Evolutionary conservation across 495 filamentous ascomycete genomes (phyloP).

Genomic region (Aspergillus indologenus): DNA sequence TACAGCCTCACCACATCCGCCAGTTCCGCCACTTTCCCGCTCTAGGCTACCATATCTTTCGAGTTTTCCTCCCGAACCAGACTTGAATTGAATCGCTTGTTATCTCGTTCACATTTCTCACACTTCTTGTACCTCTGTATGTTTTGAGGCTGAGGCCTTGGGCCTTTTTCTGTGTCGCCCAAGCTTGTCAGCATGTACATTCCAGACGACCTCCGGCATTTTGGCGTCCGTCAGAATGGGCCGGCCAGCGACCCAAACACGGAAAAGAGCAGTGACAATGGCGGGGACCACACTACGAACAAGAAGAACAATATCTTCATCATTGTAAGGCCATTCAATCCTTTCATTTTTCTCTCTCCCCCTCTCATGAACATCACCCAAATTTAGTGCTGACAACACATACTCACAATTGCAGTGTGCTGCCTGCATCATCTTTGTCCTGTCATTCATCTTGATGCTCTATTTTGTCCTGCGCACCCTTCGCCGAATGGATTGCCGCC

Average conservation of each 20-base stretch:
- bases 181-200: slow-evolving; percentile 21
- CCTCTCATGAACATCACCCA: background rate
- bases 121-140: slow-evolving; percentile 12
- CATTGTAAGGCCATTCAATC: slow-evolving; percentile 25
- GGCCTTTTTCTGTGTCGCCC: slow-evolving; percentile 9
- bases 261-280: background rate
- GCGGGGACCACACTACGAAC: background rate
- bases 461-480: slow-evolving; percentile 49
- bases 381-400: background rate
- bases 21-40: slow-evolving; percentile 14
- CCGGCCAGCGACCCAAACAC: slow-evolving; percentile 2
- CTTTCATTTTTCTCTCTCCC: background rate
- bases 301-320: slow-evolving; percentile 21
- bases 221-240: slow-evolving; percentile 18
- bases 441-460: slow-evolving; percentile 39
- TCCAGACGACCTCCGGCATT: slow-evolving; percentile 16
- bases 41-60: slow-evolving; percentile 9
- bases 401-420: slow-evolving; percentile 21
- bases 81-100: background rate
- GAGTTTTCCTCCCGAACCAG: slow-evolving; percentile 1
- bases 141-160: slow-evolving; percentile 11
- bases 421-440: slow-evolving; percentile 34
- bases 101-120: background rate
- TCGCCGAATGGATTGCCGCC: slow-evolving; percentile 48
- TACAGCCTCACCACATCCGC: slow-evolving; percentile 9